Evolutionary conservation across 805 yeast species (phyloP).

Genomic region (Candida taoyuanica): DNA sequence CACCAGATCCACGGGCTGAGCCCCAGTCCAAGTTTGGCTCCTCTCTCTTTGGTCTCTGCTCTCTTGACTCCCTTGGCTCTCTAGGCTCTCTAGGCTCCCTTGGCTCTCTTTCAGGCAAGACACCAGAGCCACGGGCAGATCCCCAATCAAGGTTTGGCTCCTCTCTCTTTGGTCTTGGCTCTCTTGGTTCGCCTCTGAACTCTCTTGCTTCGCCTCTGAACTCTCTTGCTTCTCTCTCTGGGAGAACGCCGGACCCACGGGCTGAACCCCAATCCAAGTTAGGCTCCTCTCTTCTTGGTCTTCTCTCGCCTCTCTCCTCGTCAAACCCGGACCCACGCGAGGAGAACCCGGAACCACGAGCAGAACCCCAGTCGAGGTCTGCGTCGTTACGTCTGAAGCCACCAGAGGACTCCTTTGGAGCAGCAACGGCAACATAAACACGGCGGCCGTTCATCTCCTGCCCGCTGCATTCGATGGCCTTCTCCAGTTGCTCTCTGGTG

Average conservation of each 20-base stretch:
- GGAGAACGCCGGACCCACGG: constrained; percentile 28
- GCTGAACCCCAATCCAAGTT: constrained; percentile 57
- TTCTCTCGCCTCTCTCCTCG: constrained; percentile 26
- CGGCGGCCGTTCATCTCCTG: constrained; percentile 67
- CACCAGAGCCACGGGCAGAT: constrained; percentile 33
- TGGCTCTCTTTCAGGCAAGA: constrained; percentile 32
- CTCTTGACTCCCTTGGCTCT: constrained; percentile 28
- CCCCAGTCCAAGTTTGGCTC: constrained; percentile 44
- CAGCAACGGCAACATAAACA: constrained; percentile 77
- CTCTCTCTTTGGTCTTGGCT: constrained; percentile 28
- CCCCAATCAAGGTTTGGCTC: constrained; percentile 44
- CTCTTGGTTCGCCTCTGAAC: constrained; percentile 28
- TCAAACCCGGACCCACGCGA: not conserved
- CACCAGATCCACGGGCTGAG: constrained; percentile 33
- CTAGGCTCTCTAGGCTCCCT: constrained; percentile 21
- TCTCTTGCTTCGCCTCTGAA: constrained; percentile 27
- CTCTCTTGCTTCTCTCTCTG: constrained; percentile 26
- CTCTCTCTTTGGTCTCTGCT: constrained; percentile 28
- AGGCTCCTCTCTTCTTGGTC: constrained; percentile 45
- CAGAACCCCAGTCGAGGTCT: constrained; percentile 46
- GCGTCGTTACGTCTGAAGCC: constrained; percentile 25
- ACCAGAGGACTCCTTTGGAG: constrained; percentile 41
- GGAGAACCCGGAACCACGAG: constrained; percentile 36
- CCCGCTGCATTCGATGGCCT: constrained; percentile 67
- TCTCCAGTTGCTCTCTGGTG: constrained; percentile 69